Conservation (phyloP, 345 rosid species). For the Draba incana region DNA sequence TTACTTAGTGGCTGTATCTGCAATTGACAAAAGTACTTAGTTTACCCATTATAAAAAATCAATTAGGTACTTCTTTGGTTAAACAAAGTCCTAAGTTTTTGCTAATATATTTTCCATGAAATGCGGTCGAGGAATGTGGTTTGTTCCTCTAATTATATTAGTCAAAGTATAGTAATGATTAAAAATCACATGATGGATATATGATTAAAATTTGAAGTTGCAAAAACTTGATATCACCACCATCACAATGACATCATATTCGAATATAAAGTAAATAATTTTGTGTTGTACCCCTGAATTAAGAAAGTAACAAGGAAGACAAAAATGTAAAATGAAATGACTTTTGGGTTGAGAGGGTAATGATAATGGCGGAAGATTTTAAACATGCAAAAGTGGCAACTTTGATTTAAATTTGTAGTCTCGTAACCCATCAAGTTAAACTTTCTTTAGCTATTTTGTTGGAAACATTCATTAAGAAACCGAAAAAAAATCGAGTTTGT, state of each 20-base stretch:
- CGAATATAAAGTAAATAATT: not conserved
- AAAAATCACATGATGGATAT: slow-evolving; percentile 28
- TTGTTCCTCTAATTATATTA: slow-evolving; percentile 20
- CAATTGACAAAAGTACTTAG: not conserved
- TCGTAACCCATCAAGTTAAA: slow-evolving; percentile 17
- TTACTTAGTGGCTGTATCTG: slow-evolving; percentile 13
- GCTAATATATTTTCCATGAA: slow-evolving; percentile 34
- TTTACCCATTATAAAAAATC: not conserved
- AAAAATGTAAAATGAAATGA: slow-evolving; percentile 18
- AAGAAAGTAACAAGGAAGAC: not conserved
- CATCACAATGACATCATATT: slow-evolving; percentile 42
- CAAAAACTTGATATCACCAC: slow-evolving; percentile 13
- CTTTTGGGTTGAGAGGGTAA: slow-evolving; percentile 23
- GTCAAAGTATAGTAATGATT: slow-evolving; percentile 29
- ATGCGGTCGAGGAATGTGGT: slow-evolving; percentile 42
- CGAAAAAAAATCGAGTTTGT: slow-evolving; percentile 23
- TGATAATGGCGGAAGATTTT: slow-evolving; percentile 32
- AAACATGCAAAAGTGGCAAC: slow-evolving; percentile 17
- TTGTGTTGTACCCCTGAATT: not conserved
- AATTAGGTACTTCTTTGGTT: not conserved
- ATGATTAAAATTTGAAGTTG: slow-evolving; percentile 28
- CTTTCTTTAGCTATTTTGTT: slow-evolving; percentile 31
- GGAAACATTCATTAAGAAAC: slow-evolving; percentile 37
- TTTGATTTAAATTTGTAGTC: not conserved
- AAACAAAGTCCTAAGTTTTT: not conserved